Conservation (phyloP, 148 eudicot species). For the Rhododendron williamsianum region DNA sequence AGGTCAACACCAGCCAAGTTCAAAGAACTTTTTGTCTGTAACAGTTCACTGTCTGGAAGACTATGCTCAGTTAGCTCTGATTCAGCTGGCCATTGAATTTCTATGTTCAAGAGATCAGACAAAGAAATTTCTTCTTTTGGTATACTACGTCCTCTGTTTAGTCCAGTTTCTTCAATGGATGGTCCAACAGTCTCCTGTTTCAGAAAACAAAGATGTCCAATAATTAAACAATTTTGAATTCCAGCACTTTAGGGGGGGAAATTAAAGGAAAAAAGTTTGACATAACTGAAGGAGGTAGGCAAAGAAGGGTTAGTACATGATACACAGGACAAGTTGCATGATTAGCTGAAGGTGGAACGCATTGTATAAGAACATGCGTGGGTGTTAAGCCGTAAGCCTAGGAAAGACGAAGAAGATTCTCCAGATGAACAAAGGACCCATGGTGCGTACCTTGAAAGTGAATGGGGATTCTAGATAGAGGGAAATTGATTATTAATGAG, state of each 20-base stretch:
- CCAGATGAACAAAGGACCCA: not conserved
- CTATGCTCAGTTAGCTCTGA: conserved; percentile 33
- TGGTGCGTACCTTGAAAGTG: not conserved
- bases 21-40: conserved; percentile 29
- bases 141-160: conserved; percentile 37
- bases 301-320: not conserved
- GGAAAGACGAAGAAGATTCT: not conserved
- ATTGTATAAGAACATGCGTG: not conserved
- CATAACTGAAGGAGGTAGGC: not conserved
- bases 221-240: not conserved
- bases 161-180: conserved; percentile 28
- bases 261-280: not conserved
- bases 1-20: conserved; percentile 45
- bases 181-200: conserved; percentile 66
- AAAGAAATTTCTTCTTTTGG: conserved; percentile 36
- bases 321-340: not conserved
- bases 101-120: conserved; percentile 60
- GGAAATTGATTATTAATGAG: not conserved
- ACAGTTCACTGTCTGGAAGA: conserved; percentile 17
- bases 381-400: not conserved
- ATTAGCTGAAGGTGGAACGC: not conserved
- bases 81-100: conserved; percentile 67
- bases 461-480: not conserved
- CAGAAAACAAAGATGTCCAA: conserved; percentile 12
- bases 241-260: not conserved